These are phyloP conservation scores for Hirschfeldia incana DNA, from an alignment of 345 rosid genomes.

Conservation along the genomic window DNA sequence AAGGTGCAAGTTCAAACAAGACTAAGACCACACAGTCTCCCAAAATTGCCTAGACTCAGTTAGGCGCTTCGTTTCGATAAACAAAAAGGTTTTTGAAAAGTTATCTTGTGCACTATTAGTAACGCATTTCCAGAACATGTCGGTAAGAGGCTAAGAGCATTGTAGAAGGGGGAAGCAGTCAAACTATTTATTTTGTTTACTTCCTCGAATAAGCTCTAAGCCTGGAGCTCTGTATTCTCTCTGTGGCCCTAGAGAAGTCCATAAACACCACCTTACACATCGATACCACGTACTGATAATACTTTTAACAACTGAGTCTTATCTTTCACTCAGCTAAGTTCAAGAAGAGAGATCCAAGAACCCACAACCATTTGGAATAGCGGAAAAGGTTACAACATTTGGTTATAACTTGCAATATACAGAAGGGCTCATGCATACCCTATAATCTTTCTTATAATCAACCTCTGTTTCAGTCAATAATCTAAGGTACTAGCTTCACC, in stretches of 20 bases:
- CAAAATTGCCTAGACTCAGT: conserved; percentile 58
- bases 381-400: conserved; percentile 88
- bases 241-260: too few species aligned
- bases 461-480: conserved; percentile 33
- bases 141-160: conserved; percentile 60
- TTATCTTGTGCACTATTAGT: too few species aligned
- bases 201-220: conserved; percentile 77
- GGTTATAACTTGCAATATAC: conserved; percentile 84
- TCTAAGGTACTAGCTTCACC: conserved; percentile 8
- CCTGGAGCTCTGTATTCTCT: conserved; percentile 55
- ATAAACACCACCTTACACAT: not conserved
- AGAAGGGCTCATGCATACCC: conserved; percentile 63
- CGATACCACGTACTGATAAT: not conserved
- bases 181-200: conserved; percentile 75
- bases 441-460: conserved; percentile 33
- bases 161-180: conserved; percentile 88
- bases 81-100: too few species aligned
- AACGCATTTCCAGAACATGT: conserved; percentile 54
- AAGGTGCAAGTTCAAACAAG: conserved; percentile 95
- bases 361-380: conserved; percentile 96
- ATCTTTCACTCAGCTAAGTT: not conserved
- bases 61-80: too few species aligned
- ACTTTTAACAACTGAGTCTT: not conserved
- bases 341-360: conserved; percentile 27
- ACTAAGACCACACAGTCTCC: conserved; percentile 88